A percentile compares a stretch with the other conserved stretches of the same genome.
phyloP scores from a whole-genome alignment of 2,329 filamentous ascomycete genomes.

The Catunica adiposa region DNA sequence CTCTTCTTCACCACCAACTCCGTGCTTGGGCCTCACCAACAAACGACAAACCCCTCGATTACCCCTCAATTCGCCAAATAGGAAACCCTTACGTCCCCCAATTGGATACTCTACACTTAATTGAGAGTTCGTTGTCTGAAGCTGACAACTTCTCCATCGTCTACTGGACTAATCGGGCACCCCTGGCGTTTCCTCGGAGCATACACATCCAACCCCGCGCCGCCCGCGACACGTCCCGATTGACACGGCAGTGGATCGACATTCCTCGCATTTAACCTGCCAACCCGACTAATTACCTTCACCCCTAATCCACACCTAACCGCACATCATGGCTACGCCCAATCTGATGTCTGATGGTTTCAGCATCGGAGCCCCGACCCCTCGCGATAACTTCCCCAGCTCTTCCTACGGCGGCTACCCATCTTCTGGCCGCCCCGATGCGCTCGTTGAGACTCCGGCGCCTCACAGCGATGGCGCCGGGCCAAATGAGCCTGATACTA shows the following conservation, averaged over 20 bases:
- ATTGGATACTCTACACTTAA: too few relatives aligned
- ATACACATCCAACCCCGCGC: too few relatives aligned
- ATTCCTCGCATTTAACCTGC: background rate
- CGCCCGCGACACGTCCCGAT: too few relatives aligned
- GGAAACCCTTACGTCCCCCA: too few relatives aligned
- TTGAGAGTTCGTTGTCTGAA: too few relatives aligned
- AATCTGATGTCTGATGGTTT: slow-evolving; percentile 38
- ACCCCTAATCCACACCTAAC: background rate
- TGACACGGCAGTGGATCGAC: background rate
- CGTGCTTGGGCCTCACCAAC: background rate
- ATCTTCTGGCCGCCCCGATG: slow-evolving; percentile 42
- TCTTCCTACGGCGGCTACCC: slow-evolving; percentile 18
- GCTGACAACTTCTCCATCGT: too few relatives aligned
- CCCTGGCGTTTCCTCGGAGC: too few relatives aligned
- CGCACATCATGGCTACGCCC: slow-evolving; percentile 11
- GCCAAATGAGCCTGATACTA: slow-evolving; percentile 48
- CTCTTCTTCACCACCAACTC: background rate
- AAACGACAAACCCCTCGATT: background rate
- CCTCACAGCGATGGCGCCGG: slow-evolving; percentile 44
- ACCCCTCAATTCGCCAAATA: background rate
- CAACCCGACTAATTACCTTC: background rate
- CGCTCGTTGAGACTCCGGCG: slow-evolving; percentile 27
- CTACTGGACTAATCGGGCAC: too few relatives aligned
- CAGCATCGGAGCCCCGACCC: slow-evolving; percentile 27
- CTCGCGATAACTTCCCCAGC: slow-evolving; percentile 24